phyloP scores from a whole-genome alignment of 164 flowering plant genomes.

The Chloranthus sessilifolius region DNA sequence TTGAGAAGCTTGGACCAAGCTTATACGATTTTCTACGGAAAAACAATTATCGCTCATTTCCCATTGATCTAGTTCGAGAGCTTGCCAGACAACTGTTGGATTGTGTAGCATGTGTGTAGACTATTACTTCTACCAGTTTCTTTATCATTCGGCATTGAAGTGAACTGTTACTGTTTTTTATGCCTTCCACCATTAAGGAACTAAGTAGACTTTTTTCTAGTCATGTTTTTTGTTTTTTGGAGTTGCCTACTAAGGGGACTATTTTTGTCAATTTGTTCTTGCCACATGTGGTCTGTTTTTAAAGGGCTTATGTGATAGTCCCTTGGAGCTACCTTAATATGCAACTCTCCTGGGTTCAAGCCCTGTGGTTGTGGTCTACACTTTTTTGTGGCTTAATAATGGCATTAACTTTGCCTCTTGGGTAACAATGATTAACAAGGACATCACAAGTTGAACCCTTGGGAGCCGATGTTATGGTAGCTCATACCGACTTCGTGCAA shows the following conservation, averaged over 20 bases:
- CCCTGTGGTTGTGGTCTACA: no score
- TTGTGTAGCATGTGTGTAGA: conserved; percentile 99
- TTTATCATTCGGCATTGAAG: conserved; percentile 7
- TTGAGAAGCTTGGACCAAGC: conserved; percentile 99
- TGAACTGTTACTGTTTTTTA: neutral
- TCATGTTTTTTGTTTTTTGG: neutral
- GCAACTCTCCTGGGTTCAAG: no score
- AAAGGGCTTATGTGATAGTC: no score
- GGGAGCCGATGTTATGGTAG: no score
- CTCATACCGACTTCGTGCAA: no score
- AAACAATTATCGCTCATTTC: conserved; percentile 99
- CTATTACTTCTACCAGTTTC: conserved; percentile 26
- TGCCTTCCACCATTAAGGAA: neutral
- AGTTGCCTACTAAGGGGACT: no score
- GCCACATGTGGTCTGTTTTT: no score
- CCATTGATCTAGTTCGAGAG: conserved; percentile 99
- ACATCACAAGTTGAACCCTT: no score
- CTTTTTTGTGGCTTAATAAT: no score
- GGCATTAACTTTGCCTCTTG: no score
- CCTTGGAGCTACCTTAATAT: no score
- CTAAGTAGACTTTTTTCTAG: neutral
- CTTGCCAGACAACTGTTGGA: conserved; percentile 99
- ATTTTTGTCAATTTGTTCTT: neutral
- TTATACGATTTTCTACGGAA: conserved; percentile 99
- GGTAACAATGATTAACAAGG: no score